Base-by-base conservation (phyloP, 129 eudicot species). In the Tanacetum coccineum region DNA sequence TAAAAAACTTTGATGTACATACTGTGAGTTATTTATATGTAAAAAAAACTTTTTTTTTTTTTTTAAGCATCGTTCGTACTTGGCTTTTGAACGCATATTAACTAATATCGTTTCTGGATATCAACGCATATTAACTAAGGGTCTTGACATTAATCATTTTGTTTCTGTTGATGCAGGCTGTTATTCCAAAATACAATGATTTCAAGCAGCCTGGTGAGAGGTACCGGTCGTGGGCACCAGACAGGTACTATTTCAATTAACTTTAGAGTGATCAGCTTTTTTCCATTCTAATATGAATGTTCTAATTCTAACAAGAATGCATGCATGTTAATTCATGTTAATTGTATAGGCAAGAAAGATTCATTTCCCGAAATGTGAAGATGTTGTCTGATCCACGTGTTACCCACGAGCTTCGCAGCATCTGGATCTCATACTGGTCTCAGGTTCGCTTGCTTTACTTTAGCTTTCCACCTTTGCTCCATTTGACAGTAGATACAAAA, bases 161-260 rank as follows among this genome's bases (percentile, higher is more conserved):
- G 10, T 52, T 52, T 13, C 13, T 59, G 45, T 39, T 50, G 8
- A 39, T 74, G 76, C 79, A 88, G 92, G 4, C 39, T 40, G 67
- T 82, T 66, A 85, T 85, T 22, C 80, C 76, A 36, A 85, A 81
- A 76, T 86, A 83, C 72, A 83, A 88, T 59, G 82, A 83, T 69
- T 85, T 88, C 68, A 88, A 83, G 84, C 80, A 88, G 66, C 89
- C 96, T 8, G 96, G 96, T 28, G 89, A 85, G 54, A 74, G 96
- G 74, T 88, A 82, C 87, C 69, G 92, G 47, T 87, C 95, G 7
- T 84, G 79, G 75, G 75, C 87, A 53, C 81, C 85, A 3, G 91
- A 83, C 61, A 87, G 91, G 95, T 87, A 79, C 36, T 4, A 32
- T 32, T 32, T 32, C 6, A 4, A 32, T 32, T 32, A 4, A 32